phyloP scores from a whole-genome alignment of 768 basidiomycete genomes.

The Boletus rubescentipes region DNA sequence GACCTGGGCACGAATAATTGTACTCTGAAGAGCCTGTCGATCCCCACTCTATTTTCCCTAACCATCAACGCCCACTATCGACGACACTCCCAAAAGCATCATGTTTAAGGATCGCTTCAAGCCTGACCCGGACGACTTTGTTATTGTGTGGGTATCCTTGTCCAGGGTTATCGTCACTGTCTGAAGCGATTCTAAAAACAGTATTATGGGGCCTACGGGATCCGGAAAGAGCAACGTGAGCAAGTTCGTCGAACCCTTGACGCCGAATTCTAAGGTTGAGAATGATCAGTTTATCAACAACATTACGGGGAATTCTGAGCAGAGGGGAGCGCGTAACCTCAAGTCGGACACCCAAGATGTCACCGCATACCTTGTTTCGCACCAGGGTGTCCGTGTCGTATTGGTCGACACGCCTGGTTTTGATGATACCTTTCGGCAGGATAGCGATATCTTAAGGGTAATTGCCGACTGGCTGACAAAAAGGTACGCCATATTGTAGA shows the following conservation, averaged over 20 bases:
- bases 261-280: not conserved
- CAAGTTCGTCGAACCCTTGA: not conserved
- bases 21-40: not conserved
- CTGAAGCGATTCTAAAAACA: not conserved
- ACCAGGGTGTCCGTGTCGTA: not conserved
- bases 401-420: conserved; percentile 24
- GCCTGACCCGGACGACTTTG: conserved; percentile 2
- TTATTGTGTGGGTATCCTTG: conserved; percentile 14
- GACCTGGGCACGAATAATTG: not conserved
- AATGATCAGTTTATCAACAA: conserved; percentile 13
- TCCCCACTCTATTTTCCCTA: not conserved
- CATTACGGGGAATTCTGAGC: conserved; percentile 4
- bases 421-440: conserved; percentile 19
- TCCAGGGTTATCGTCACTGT: not conserved
- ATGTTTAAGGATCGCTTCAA: conserved; percentile 3
- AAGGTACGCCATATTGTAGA: conserved; percentile 5
- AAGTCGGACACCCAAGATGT: conserved; percentile 12
- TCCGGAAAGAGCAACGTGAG: conserved; percentile 24
- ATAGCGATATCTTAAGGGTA: conserved; percentile 6
- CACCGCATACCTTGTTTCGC: not conserved
- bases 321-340: not conserved
- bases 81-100: not conserved
- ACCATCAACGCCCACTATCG: not conserved
- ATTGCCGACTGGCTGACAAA: conserved; percentile 21
- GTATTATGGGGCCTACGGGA: conserved; percentile 26